Percentiles rank a stretch among this genome's conserved stretches.
phyloP scores from a whole-genome alignment of 2,329 filamentous ascomycete genomes.

The Stagonosporopsis cucurbitacearum region DNA sequence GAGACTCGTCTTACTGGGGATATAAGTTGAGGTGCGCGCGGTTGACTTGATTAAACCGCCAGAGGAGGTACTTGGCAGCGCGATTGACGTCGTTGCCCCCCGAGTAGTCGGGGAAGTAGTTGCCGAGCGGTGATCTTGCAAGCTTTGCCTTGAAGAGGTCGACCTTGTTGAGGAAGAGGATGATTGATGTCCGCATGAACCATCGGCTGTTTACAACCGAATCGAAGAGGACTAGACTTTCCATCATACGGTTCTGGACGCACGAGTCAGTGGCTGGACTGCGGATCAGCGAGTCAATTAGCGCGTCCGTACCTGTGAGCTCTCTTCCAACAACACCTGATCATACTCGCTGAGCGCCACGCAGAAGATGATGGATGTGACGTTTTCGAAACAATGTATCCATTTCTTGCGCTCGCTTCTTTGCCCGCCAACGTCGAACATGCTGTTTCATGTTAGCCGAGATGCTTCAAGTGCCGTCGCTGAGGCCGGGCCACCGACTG shows the following conservation, averaged over 20 bases:
- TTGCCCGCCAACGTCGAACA: slow-evolving; percentile 99
- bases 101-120: slow-evolving; percentile 98
- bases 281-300: slow-evolving; percentile 10
- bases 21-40: slow-evolving; percentile 94
- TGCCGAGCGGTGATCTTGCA: slow-evolving; percentile 83
- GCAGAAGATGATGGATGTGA: slow-evolving; percentile 99
- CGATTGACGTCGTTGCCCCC: slow-evolving; percentile 98
- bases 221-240: slow-evolving; percentile 93
- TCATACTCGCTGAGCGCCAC: slow-evolving; percentile 98
- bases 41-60: slow-evolving; percentile 99
- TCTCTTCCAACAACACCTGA: slow-evolving; percentile 94
- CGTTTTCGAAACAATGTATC: slow-evolving; percentile 99
- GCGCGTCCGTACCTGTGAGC: slow-evolving; percentile 76
- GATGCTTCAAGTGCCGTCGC: slow-evolving; percentile 22
- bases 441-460: slow-evolving; percentile 64
- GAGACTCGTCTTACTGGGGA: slow-evolving; percentile 69
- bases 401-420: slow-evolving; percentile 98
- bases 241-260: slow-evolving; percentile 96
- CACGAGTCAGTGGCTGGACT: slow-evolving; percentile 31
- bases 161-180: slow-evolving; percentile 98
- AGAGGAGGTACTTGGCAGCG: slow-evolving; percentile 95
- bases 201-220: slow-evolving; percentile 98
- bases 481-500: slow-evolving; percentile 69
- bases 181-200: slow-evolving; percentile 99
- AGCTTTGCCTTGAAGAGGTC: slow-evolving; percentile 98